Conservation (phyloP, 345 rosid species). For the Corchorus olitorius region DNA sequence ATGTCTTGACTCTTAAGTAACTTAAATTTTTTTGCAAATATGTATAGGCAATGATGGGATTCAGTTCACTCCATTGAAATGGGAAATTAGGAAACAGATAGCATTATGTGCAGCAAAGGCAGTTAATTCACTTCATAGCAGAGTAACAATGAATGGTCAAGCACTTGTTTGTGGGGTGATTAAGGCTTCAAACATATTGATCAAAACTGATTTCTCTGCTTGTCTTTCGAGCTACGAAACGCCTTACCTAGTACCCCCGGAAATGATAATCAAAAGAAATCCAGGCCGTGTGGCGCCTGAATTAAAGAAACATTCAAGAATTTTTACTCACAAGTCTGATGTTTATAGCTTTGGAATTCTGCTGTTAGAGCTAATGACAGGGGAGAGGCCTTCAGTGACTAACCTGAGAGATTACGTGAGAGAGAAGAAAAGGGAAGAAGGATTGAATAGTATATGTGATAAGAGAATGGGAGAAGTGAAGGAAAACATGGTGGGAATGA, state of each 20-base stretch:
- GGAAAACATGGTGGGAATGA: slow-evolving; percentile 30
- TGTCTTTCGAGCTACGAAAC: slow-evolving; percentile 41
- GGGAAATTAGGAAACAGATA: slow-evolving; percentile 25
- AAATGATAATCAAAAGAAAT: slow-evolving; percentile 33
- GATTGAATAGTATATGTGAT: slow-evolving; percentile 28
- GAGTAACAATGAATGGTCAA: slow-evolving; percentile 23
- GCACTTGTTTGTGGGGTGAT: slow-evolving; percentile 31
- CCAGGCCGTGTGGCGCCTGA: slow-evolving; percentile 33
- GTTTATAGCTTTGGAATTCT: slow-evolving; percentile 39
- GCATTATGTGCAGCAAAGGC: slow-evolving; percentile 38
- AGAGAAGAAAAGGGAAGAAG: slow-evolving; percentile 23
- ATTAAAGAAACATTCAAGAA: slow-evolving; percentile 8
- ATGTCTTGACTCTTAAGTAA: not conserved
- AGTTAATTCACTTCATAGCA: slow-evolving; percentile 32
- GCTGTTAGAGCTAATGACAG: slow-evolving; percentile 31
- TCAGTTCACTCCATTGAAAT: slow-evolving; percentile 31
- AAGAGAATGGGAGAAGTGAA: slow-evolving; percentile 28
- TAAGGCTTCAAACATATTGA: slow-evolving; percentile 35
- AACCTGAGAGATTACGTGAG: slow-evolving; percentile 21
- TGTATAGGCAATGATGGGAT: slow-evolving; percentile 39
- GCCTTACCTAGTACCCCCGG: slow-evolving; percentile 32
- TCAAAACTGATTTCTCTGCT: slow-evolving; percentile 27
- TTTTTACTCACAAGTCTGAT: slow-evolving; percentile 24
- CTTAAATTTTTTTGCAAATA: slow-evolving; percentile 1
- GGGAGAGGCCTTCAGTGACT: slow-evolving; percentile 30